These are phyloP conservation scores for Nitzschia sp. DNA, from an alignment of 108 stramenopile genomes.

Conservation along the genomic window DNA sequence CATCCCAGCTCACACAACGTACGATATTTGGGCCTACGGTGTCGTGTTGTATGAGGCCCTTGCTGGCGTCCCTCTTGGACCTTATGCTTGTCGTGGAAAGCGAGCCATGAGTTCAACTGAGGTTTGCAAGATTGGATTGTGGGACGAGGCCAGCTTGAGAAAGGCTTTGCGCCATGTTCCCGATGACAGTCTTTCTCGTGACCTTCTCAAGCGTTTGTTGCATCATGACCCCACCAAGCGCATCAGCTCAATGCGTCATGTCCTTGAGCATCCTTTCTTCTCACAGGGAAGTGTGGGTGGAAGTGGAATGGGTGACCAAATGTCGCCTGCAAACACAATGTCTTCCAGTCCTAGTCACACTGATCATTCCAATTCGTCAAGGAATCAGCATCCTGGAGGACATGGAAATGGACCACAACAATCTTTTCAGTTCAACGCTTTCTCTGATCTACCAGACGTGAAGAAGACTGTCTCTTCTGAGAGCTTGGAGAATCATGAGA, in stretches of 20 bases:
- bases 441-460: constrained; percentile 10
- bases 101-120: constrained; percentile 69
- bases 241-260: constrained; percentile 58
- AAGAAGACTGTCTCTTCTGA: constrained; percentile 17
- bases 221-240: constrained; percentile 70
- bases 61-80: constrained; percentile 69
- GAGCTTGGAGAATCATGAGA: constrained; percentile 27
- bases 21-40: constrained; percentile 86
- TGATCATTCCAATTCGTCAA: not conserved
- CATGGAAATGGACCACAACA: not conserved
- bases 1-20: constrained; percentile 61
- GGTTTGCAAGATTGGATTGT: constrained; percentile 73
- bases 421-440: constrained; percentile 14
- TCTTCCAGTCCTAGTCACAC: constrained; percentile 2
- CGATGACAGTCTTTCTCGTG: constrained; percentile 51
- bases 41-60: constrained; percentile 80
- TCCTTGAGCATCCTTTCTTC: constrained; percentile 81
- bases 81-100: constrained; percentile 84
- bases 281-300: constrained; percentile 14
- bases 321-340: constrained; percentile 3
- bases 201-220: constrained; percentile 62
- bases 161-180: constrained; percentile 67
- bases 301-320: constrained; percentile 5
- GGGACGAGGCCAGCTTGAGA: constrained; percentile 75
- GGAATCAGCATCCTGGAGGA: constrained; percentile 7